A percentile compares a stretch with the other conserved stretches of the same genome.
Conservation (phyloP, 2,329 filamentous ascomycete species). For the Xylariaceae sp. region DNA sequence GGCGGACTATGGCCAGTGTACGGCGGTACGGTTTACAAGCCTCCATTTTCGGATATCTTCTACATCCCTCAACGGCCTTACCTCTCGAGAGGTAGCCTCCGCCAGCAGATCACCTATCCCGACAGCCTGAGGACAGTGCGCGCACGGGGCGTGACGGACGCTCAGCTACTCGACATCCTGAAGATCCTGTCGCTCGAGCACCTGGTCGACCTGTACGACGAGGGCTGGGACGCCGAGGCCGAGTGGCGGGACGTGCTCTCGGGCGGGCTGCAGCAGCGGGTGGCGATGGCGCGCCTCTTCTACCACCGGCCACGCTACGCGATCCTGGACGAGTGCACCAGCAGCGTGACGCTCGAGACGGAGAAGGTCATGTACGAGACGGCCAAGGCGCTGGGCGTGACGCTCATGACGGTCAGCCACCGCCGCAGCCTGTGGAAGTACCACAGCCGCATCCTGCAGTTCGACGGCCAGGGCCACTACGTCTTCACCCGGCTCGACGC, state of each 20-base stretch:
- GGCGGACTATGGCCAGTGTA: constrained; percentile 97
- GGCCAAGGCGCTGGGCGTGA: constrained; percentile 84
- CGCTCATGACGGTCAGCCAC: constrained; percentile 94
- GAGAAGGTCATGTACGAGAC: constrained; percentile 97
- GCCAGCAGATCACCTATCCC: constrained; percentile 95
- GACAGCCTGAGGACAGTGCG: constrained; percentile 85
- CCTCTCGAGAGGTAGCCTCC: constrained; percentile 80
- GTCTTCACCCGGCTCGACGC: constrained; percentile 88
- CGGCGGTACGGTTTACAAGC: constrained; percentile 86
- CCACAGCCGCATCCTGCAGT: constrained; percentile 88
- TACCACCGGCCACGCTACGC: constrained; percentile 91
- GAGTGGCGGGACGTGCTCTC: constrained; percentile 96
- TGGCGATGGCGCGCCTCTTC: constrained; percentile 92
- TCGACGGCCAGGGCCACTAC: constrained; percentile 88
- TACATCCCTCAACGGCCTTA: constrained; percentile 97
- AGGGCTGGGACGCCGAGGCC: constrained; percentile 86
- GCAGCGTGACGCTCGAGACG: constrained; percentile 86
- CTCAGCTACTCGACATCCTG: constrained; percentile 70
- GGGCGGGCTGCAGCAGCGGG: constrained; percentile 86
- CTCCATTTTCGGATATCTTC: constrained; percentile 87
- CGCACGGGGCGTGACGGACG: constrained; percentile 72
- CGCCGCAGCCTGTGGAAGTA: constrained; percentile 92
- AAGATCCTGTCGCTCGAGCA: constrained; percentile 74
- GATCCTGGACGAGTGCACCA: constrained; percentile 95
- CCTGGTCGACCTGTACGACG: constrained; percentile 67